Evolutionary conservation across 1,284 basidiomycete species (phyloP), one percentile per base, ranked within the genome.

Genomic region (Boletus semigastroideus): DNA sequence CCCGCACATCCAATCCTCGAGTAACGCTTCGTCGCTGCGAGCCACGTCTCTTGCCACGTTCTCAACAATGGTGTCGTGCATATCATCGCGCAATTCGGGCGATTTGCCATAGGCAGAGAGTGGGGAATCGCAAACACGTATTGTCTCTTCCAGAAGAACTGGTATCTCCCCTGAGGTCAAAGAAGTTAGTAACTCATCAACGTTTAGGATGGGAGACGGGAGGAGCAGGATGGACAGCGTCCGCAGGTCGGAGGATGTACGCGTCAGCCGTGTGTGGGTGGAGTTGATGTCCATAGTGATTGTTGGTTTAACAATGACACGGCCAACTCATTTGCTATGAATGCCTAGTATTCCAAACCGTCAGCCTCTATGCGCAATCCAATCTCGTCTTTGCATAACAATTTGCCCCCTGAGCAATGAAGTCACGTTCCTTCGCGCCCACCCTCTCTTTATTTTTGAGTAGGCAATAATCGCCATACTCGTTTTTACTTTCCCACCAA

Each of bases 401-500:
- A 31, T 49, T 34, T 6, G 40, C 39, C 14, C 27, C 46, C 12
- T 49, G 54, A 22, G 52, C n/a, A 17, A 55, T 36, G 53, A 71
- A 61, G 48, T 60, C 51, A 48, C 54, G 58, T 54, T 79, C 73
- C 62, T 80, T 82, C 49, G 49, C 56, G 44, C 58, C 63, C 51
- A 82, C 71, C 27, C 64, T 72, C 54, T 60, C 67, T 54, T 61
- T 73, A 55, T 87, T 84, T 63, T 72, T 82, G 53, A 90, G 73
- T 57, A 90, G 62, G 62, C 87, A 90, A 62, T 85, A 88, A 55
- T 90, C 86, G 2, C 87, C 87, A 65, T 75, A 88, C 58, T 76
- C 77, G 63, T 90, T 90, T 57, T 67, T 64, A 46, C 63, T 68
- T 62, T 82, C 78, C 89, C 88, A 92, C 52, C 71, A 69, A 38